Evolutionary conservation across 306 rosid genomes (phyloP).

Genomic region (Quercus engelmannii): DNA sequence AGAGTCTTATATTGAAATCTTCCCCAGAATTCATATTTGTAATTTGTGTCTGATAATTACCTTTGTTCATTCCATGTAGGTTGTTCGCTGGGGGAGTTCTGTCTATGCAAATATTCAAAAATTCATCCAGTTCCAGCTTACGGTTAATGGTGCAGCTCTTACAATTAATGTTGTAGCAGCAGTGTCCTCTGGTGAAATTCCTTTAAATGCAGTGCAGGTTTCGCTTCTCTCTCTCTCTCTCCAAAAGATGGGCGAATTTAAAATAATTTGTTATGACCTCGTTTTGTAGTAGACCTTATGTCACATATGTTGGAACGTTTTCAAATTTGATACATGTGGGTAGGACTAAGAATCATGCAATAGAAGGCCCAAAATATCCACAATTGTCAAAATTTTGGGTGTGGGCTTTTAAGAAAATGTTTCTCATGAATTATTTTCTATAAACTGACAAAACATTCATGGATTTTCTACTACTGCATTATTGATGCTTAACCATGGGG

Average conservation of each 20-base stretch:
- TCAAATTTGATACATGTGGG: slow-evolving; percentile 9
- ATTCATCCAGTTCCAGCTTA: slow-evolving; percentile 96
- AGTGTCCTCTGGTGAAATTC: slow-evolving; percentile 72
- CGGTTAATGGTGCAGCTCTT: slow-evolving; percentile 97
- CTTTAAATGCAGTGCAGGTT: slow-evolving; percentile 93
- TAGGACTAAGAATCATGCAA: slow-evolving; percentile 6
- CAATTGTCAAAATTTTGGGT: background rate
- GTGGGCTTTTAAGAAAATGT: background rate
- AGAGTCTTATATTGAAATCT: background rate
- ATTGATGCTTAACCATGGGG: background rate
- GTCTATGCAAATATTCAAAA: slow-evolving; percentile 98
- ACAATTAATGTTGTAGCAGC: slow-evolving; percentile 95
- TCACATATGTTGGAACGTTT: slow-evolving; percentile 11
- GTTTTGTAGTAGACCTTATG: slow-evolving; percentile 7
- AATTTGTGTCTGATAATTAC: slow-evolving; percentile 3
- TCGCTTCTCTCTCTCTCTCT: slow-evolving; percentile 13
- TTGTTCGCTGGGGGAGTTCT: slow-evolving; percentile 99
- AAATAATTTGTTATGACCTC: background rate
- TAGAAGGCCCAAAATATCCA: background rate
- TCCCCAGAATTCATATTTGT: background rate
- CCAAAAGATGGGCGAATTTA: background rate
- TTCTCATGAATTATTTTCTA: background rate
- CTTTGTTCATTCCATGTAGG: slow-evolving; percentile 45
- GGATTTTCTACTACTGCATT: background rate
- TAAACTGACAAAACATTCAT: background rate